Evolutionary conservation across 129 eudicot species (phyloP).

Genomic region (Flaveria robusta): DNA sequence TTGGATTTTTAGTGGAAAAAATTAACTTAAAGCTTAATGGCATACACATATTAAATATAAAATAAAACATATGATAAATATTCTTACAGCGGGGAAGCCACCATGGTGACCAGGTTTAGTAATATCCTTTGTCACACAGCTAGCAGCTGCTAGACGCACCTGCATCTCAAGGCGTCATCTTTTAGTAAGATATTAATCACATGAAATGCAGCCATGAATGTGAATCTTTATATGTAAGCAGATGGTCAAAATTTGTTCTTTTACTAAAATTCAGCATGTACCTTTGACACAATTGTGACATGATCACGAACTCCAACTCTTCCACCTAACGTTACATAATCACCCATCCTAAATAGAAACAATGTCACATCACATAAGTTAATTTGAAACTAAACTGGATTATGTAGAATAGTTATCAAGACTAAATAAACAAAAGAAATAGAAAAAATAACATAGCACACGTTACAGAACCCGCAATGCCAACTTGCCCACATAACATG

Average conservation of each 20-base stretch:
- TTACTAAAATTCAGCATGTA: slow-evolving; percentile 18
- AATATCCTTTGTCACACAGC: slow-evolving; percentile 85
- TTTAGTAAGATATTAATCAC: not conserved
- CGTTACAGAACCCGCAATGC: slow-evolving; percentile 93
- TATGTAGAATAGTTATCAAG: not conserved
- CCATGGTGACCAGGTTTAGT: slow-evolving; percentile 86
- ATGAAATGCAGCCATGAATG: not conserved
- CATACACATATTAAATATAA: not conserved
- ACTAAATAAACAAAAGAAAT: not conserved
- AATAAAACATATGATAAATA: slow-evolving; percentile 1
- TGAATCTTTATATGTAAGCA: not conserved
- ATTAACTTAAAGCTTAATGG: not conserved
- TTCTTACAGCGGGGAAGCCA: slow-evolving; percentile 94
- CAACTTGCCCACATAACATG: slow-evolving; percentile 94
- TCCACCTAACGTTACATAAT: slow-evolving; percentile 85
- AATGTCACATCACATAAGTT: not conserved
- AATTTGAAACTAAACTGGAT: not conserved
- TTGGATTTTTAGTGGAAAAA: not conserved
- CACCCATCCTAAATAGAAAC: slow-evolving; percentile 59
- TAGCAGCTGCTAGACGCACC: slow-evolving; percentile 92
- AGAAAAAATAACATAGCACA: slow-evolving; percentile 33
- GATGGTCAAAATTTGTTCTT: not conserved
- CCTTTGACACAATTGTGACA: slow-evolving; percentile 75
- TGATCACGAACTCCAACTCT: slow-evolving; percentile 87
- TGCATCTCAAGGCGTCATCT: slow-evolving; percentile 35